These are phyloP conservation scores for Arxiozyma slooffiae DNA, from an alignment of 1,139 yeast species.

Conservation along the genomic window DNA sequence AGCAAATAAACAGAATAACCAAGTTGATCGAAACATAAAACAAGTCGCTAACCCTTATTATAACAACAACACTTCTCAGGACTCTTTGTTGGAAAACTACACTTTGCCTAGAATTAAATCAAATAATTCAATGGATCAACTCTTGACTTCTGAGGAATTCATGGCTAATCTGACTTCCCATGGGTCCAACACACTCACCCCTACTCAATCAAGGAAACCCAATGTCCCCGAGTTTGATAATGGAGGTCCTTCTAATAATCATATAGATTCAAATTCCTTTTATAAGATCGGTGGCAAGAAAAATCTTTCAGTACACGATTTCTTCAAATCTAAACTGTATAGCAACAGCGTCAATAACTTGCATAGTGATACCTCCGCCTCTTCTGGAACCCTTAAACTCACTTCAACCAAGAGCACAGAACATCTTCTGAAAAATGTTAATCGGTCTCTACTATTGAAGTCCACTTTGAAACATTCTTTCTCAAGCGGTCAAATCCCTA, in stretches of 20 bases:
- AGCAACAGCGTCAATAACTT: constrained; percentile 1
- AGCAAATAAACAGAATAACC: too few species aligned
- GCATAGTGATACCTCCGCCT: not conserved
- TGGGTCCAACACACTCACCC: constrained; percentile 22
- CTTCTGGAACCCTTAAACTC: not conserved
- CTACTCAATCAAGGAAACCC: constrained; percentile 6
- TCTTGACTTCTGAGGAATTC: constrained; percentile 26
- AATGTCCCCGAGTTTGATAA: not conserved
- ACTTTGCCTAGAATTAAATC: constrained; percentile 8
- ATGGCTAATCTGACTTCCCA: constrained; percentile 29
- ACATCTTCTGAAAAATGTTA: constrained; percentile 21
- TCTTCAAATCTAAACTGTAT: constrained; percentile 4
- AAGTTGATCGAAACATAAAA: not conserved
- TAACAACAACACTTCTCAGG: constrained; percentile 9
- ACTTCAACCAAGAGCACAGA: constrained; percentile 13
- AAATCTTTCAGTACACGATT: not conserved
- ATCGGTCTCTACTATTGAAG: constrained; percentile 20
- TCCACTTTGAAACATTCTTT: constrained; percentile 4
- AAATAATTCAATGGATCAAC: constrained; percentile 14
- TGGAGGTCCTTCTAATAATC: too few species aligned
- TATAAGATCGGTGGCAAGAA: constrained; percentile 1
- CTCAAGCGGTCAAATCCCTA: constrained; percentile 12
- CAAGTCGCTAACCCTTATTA: not conserved
- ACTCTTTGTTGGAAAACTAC: constrained; percentile 7
- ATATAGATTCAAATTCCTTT: not conserved